These are phyloP conservation scores for Tulasnella sp. DNA, from an alignment of 768 basidiomycete species.

Conservation along the genomic window DNA sequence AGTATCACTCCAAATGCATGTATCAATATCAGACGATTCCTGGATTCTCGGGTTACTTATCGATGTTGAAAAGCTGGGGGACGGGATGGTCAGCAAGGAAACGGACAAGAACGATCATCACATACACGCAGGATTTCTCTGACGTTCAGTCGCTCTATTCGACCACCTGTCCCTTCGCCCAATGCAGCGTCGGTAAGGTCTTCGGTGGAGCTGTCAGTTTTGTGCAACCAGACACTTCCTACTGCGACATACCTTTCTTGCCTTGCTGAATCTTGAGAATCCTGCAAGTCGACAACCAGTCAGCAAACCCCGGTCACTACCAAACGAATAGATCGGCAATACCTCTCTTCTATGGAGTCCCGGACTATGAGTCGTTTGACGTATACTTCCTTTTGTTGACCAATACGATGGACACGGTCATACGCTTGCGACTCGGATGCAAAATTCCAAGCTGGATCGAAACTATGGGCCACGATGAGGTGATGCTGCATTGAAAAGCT, in stretches of 20 bases:
- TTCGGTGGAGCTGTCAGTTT: background rate
- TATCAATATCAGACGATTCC: background rate
- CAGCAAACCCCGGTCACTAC: background rate
- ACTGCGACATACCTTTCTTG: conserved; percentile 6
- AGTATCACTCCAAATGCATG: background rate
- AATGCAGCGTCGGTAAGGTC: conserved; percentile 16
- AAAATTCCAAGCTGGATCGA: conserved; percentile 16
- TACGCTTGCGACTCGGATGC: conserved; percentile 35
- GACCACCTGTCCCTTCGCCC: conserved; percentile 14
- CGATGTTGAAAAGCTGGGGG: background rate
- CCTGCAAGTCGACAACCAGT: background rate
- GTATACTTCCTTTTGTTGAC: conserved; percentile 38
- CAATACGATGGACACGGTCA: conserved; percentile 47
- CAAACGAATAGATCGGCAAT: background rate
- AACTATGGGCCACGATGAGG: background rate
- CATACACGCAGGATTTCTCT: conserved; percentile 10
- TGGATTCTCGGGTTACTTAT: too few species aligned
- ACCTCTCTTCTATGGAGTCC: conserved; percentile 18
- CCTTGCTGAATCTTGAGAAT: conserved; percentile 15
- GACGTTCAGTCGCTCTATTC: conserved; percentile 1
- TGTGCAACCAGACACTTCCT: background rate
- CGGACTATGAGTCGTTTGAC: conserved; percentile 16
- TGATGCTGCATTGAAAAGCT: background rate
- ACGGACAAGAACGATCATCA: background rate
- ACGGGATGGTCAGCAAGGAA: background rate